A percentile compares a stretch with the other conserved stretches of the same genome.
These are phyloP conservation scores for Omphalotus olearius DNA, from an alignment of 1,284 basidiomycete species.

Conservation along the genomic window DNA sequence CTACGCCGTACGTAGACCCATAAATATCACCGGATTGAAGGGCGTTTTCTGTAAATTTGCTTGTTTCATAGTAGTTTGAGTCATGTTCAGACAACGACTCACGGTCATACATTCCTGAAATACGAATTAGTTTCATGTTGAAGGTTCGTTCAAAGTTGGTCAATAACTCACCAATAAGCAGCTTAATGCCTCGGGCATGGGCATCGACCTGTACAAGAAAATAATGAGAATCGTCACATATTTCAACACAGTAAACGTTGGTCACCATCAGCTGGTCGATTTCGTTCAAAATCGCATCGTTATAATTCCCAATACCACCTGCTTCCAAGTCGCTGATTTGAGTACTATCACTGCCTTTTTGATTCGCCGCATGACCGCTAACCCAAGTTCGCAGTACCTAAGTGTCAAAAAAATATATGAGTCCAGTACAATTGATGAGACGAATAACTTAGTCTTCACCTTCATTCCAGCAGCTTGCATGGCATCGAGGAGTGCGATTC, in stretches of 20 bases:
- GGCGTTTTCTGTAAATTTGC: conserved; percentile 11
- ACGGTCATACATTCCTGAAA: conserved; percentile 11
- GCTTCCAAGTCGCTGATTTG: conserved; percentile 21
- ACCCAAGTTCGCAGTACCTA: conserved; percentile 25
- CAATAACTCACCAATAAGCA: conserved; percentile 17
- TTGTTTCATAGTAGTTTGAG: background rate
- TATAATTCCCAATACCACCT: conserved; percentile 21
- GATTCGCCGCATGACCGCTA: conserved; percentile 19
- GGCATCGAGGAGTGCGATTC: conserved; percentile 18
- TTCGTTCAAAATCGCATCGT: conserved; percentile 21
- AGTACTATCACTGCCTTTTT: conserved; percentile 20
- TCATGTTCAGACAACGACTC: no score
- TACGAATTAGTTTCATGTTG: background rate
- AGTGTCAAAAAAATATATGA: background rate
- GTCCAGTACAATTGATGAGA: background rate
- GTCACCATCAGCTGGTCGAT: conserved; percentile 25
- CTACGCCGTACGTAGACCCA: conserved; percentile 13
- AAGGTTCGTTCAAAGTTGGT: background rate
- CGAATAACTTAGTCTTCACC: conserved; percentile 1
- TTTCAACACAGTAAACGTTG: background rate
- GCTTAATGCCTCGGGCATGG: conserved; percentile 18
- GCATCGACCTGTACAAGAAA: conserved; percentile 8
- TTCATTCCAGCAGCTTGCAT: conserved; percentile 25
- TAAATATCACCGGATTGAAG: conserved; percentile 18
- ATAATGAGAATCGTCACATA: background rate